Conservation (phyloP, 768 basidiomycete genomes). For the Mycena capillaripes region DNA sequence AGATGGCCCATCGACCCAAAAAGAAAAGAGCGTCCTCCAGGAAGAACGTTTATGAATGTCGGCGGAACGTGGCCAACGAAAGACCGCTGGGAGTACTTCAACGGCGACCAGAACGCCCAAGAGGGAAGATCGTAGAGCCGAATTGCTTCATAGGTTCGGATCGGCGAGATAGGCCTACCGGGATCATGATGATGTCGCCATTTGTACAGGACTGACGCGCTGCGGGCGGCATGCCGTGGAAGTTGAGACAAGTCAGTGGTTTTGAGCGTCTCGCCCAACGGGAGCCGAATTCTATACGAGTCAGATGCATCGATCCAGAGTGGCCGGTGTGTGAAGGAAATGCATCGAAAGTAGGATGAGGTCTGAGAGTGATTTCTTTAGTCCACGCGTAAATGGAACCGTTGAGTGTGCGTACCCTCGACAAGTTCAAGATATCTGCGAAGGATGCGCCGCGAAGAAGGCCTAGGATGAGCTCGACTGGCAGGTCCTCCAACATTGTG, state of each 20-base stretch:
- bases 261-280: conserved; percentile 31
- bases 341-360: conserved; percentile 15
- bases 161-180: conserved; percentile 1
- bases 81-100: conserved; percentile 7
- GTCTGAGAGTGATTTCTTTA: conserved; percentile 22
- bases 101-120: conserved; percentile 28
- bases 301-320: conserved; percentile 30
- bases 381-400: background rate
- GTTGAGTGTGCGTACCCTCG: conserved; percentile 11
- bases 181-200: background rate
- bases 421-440: conserved; percentile 23
- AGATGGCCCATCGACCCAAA: conserved; percentile 29
- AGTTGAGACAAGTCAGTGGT: conserved; percentile 15
- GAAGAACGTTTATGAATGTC: conserved; percentile 28
- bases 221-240: conserved; percentile 19
- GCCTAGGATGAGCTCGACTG: conserved; percentile 28
- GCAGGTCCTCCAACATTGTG: conserved; percentile 10
- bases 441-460: conserved; percentile 23
- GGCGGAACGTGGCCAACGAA: conserved; percentile 28
- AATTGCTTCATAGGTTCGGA: conserved; percentile 22
- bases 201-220: conserved; percentile 21
- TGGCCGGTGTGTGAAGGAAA: conserved; percentile 22
- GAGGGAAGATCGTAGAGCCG: conserved; percentile 29
- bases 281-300: conserved; percentile 23
- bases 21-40: conserved; percentile 31